Evolutionary conservation across 2,329 filamentous ascomycete species (phyloP).

Genomic region (Cladobotryum protrusum): DNA sequence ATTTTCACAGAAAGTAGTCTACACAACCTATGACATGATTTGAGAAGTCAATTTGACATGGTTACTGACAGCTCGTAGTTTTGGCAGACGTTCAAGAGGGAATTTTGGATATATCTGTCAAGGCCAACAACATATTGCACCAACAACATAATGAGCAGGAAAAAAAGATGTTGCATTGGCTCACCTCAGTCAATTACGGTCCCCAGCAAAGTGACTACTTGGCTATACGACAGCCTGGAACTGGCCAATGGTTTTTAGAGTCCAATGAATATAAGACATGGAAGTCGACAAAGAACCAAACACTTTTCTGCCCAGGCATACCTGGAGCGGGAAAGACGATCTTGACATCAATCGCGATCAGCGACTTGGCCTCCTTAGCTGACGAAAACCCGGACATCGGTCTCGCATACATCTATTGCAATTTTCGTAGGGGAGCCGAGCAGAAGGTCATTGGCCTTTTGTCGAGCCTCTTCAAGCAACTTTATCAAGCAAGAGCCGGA

Average conservation of each 20-base stretch:
- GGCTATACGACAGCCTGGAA: neutral
- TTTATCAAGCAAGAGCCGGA: neutral
- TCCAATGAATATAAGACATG: neutral
- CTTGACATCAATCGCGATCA: neutral
- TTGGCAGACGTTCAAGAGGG: neutral
- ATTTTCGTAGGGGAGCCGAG: neutral
- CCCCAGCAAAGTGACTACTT: neutral
- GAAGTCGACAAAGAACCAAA: neutral
- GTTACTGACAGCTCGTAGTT: too few relatives aligned
- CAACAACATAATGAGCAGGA: neutral
- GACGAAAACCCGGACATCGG: neutral
- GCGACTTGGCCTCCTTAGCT: neutral
- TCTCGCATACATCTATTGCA: slow-evolving; percentile 1
- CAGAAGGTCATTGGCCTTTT: neutral
- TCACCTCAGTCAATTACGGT: neutral
- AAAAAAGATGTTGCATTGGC: neutral
- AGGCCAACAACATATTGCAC: too few relatives aligned
- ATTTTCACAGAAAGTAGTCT: too few relatives aligned
- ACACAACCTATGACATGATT: too few relatives aligned
- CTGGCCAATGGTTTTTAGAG: neutral
- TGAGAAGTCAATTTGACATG: too few relatives aligned
- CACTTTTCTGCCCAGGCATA: neutral
- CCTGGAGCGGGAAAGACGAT: neutral
- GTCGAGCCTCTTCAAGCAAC: slow-evolving; percentile 2
- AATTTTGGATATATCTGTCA: neutral